These are phyloP conservation scores for Colletotrichum camelliae DNA, from an alignment of 2,329 filamentous ascomycete species.

Conservation along the genomic window DNA sequence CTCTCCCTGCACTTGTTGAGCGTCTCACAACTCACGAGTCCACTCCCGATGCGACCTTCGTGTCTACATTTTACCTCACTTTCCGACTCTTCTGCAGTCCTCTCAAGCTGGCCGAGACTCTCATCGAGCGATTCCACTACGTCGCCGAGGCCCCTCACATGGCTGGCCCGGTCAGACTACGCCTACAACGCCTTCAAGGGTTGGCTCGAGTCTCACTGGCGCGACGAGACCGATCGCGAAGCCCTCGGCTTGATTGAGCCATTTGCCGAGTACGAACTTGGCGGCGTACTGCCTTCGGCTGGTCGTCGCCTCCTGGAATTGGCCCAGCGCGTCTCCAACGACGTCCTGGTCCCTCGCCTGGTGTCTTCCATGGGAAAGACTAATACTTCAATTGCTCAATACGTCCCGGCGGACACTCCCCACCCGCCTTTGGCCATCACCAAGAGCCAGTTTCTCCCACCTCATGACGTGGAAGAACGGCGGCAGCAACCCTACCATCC, in stretches of 20 bases:
- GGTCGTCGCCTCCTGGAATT: constrained; percentile 83
- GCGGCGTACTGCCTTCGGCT: constrained; percentile 73
- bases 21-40: constrained; percentile 91
- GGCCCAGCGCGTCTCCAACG: constrained; percentile 76
- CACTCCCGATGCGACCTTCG: constrained; percentile 89
- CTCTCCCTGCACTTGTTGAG: constrained; percentile 89
- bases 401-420: constrained; percentile 73
- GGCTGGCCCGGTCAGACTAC: constrained; percentile 80
- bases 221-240: constrained; percentile 77
- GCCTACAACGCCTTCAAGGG: constrained; percentile 96
- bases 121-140: constrained; percentile 94
- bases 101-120: constrained; percentile 74
- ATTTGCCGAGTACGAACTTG: constrained; percentile 80
- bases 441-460: constrained; percentile 75
- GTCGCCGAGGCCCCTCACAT: constrained; percentile 77
- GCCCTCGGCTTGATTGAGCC: constrained; percentile 78
- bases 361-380: constrained; percentile 90
- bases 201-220: constrained; percentile 97
- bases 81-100: constrained; percentile 93
- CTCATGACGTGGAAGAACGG: constrained; percentile 79
- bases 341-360: constrained; percentile 80
- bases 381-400: constrained; percentile 74
- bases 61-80: constrained; percentile 94
- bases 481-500: constrained; percentile 71
- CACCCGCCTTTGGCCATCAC: constrained; percentile 73